Evolutionary conservation across 140 eudicot genomes (phyloP), one percentile per base, ranked within the genome.

Genomic region (Bidens hawaiensis): DNA sequence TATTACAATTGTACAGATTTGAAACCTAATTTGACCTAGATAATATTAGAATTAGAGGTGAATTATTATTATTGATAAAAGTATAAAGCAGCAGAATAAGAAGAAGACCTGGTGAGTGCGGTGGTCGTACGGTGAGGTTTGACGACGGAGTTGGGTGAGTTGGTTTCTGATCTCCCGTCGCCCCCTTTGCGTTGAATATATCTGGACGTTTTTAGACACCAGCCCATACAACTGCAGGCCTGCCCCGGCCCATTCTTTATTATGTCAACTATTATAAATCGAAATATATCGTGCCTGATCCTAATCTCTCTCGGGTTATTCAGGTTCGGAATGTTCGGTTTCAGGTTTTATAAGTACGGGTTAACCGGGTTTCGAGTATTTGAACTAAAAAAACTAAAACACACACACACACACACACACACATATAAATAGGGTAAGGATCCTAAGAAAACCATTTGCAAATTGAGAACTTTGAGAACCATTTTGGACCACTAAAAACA

Each of bases 151-250:
- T 11, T 49, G 23, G 48, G 60, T 49, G 34, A 49, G 49, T 65
- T 49, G 9, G 30, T 18, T 31, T 31, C 16, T 33, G 70, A 49
- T 64, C 28, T 64, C 45, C 14, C 34, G 22, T 33, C 15, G 27
- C 46, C 50, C 24, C 13, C 51, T 51, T 65, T 65, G 51, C 30
- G 50, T 50, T 34, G 51, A 65, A 51, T 22, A 49, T 65, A 27
- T 27, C 6, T 6, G 23, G 61, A 26, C 22, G 13, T 2, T 19
- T 48, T 18, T n/a, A 36, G 18, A 38, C 3, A 4, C 5, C 55
- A 21, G 28, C 27, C 55, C 31, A 24, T 5, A 50, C 1, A 34
- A 8, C 9, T n/a, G n/a, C 59, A 45, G 56, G 15, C 56, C 21
- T 1, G 14, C 42, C 42, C 45, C 69, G 31, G 58, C 69, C 69